Conservation (phyloP, 2,329 filamentous ascomycete genomes). For the Tolypocladium tropicale region DNA sequence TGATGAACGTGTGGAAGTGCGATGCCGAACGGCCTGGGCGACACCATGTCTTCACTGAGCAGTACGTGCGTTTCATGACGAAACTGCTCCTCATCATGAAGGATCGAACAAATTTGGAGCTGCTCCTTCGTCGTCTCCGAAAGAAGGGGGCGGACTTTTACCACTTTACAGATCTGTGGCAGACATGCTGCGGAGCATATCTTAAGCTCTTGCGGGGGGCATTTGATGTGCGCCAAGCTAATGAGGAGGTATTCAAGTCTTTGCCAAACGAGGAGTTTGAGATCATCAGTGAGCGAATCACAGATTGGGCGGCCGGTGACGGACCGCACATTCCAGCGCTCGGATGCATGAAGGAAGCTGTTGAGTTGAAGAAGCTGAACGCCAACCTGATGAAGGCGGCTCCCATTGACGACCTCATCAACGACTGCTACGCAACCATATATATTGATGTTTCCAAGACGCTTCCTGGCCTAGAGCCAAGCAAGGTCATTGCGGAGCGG, state of each 20-base stretch:
- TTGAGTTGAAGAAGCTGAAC: conserved; percentile 63
- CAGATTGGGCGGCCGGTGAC: conserved; percentile 39
- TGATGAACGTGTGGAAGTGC: conserved; percentile 90
- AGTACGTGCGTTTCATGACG: conserved; percentile 77
- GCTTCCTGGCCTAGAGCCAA: conserved; percentile 40
- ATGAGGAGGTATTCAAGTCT: conserved; percentile 46
- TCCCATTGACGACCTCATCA: conserved; percentile 85
- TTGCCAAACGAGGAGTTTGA: conserved; percentile 47
- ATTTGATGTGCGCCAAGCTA: conserved; percentile 32
- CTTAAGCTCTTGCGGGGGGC: conserved; percentile 40
- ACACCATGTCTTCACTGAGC: conserved; percentile 84
- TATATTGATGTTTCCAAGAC: conserved; percentile 57
- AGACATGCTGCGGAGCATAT: conserved; percentile 43
- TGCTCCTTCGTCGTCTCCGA: conserved; percentile 66
- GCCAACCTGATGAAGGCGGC: conserved; percentile 76
- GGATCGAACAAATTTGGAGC: conserved; percentile 68
- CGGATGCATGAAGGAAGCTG: conserved; percentile 45
- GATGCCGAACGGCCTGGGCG: conserved; percentile 74
- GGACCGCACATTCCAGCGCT: conserved; percentile 31
- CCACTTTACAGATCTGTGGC: conserved; percentile 51
- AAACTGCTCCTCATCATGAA: conserved; percentile 62
- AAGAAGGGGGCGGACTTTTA: conserved; percentile 71
- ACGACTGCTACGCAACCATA: conserved; percentile 74
- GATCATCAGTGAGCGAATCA: conserved; percentile 42
- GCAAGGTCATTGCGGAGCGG: conserved; percentile 35